These are phyloP conservation scores for Cladophialophora chaetospira DNA, from an alignment of 2,329 filamentous ascomycete species.

Conservation along the genomic window DNA sequence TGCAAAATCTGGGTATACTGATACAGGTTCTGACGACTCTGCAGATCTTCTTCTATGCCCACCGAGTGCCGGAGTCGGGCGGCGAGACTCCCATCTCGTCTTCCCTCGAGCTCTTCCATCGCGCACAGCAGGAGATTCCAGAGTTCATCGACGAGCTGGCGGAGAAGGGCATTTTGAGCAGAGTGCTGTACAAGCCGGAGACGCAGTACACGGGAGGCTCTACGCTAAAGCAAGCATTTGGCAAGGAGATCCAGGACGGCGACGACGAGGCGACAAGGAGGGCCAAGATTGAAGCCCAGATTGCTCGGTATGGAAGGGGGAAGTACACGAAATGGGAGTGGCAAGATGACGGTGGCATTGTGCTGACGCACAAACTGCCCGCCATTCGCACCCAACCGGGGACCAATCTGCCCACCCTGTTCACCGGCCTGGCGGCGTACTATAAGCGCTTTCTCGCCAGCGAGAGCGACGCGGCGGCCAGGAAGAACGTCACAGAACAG, in stretches of 20 bases:
- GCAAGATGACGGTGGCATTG: slow-evolving; percentile 42
- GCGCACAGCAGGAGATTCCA: slow-evolving; percentile 50
- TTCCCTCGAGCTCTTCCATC: slow-evolving; percentile 50
- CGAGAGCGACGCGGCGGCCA: slow-evolving; percentile 23
- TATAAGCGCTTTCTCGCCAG: slow-evolving; percentile 41
- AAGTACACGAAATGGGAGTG: slow-evolving; percentile 53
- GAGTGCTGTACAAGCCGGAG: slow-evolving; percentile 47
- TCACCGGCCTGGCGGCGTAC: slow-evolving; percentile 51
- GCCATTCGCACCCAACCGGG: slow-evolving; percentile 51
- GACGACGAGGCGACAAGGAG: slow-evolving; percentile 47
- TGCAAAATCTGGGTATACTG: too few species aligned
- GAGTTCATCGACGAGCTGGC: slow-evolving; percentile 49
- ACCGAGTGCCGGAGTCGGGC: slow-evolving; percentile 41
- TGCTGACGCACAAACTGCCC: slow-evolving; percentile 50
- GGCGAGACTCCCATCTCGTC: slow-evolving; percentile 53
- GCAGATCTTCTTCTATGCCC: slow-evolving; percentile 55
- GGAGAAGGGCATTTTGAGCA: slow-evolving; percentile 49
- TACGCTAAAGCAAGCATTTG: slow-evolving; percentile 51
- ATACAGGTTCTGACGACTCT: too few species aligned
- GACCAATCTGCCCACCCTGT: slow-evolving; percentile 50
- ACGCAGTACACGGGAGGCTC: slow-evolving; percentile 51
- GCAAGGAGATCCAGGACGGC: slow-evolving; percentile 49
- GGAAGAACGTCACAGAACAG: slow-evolving; percentile 43
- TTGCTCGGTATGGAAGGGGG: slow-evolving; percentile 49
- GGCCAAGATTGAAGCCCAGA: slow-evolving; percentile 53